These are phyloP conservation scores for Didymella segeticola DNA, from an alignment of 2,329 filamentous ascomycete species.

Conservation along the genomic window DNA sequence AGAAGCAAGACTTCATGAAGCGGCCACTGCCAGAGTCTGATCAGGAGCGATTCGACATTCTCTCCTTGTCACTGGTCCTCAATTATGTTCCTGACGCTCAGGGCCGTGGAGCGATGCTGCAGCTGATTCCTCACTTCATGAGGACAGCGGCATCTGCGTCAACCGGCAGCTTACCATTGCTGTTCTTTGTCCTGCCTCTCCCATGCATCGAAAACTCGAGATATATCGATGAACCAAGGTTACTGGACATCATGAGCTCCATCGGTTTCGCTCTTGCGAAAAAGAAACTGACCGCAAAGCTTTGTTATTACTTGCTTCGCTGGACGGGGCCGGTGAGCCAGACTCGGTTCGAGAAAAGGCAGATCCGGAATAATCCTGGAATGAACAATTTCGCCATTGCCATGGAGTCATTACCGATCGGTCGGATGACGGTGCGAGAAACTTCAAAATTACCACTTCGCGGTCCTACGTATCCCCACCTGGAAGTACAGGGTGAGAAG, in stretches of 20 bases:
- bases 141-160: conserved; percentile 2
- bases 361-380: conserved; percentile 74
- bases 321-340: conserved; percentile 48
- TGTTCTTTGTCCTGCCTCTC: conserved; percentile 90
- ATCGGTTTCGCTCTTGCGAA: conserved; percentile 73
- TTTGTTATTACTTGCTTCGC: conserved; percentile 89
- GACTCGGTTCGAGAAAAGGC: conserved; percentile 70
- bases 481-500: not conserved
- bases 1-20: conserved; percentile 93
- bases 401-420: conserved; percentile 49
- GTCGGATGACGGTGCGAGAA: not conserved
- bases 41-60: conserved; percentile 78
- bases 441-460: not conserved
- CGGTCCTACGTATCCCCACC: not conserved
- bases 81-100: conserved; percentile 87
- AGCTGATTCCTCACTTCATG: conserved; percentile 45
- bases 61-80: conserved; percentile 89
- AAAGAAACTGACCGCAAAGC: conserved; percentile 78
- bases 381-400: conserved; percentile 93
- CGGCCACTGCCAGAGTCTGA: conserved; percentile 71
- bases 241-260: conserved; percentile 75
- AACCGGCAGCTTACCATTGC: conserved; percentile 58
- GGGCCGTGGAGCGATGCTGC: conserved; percentile 83
- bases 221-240: conserved; percentile 76
- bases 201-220: conserved; percentile 90